A percentile compares a stretch with the other conserved stretches of the same genome.
These are phyloP conservation scores for Talaromyces funiculosus DNA, from an alignment of 2,329 filamentous ascomycete genomes.

Conservation along the genomic window DNA sequence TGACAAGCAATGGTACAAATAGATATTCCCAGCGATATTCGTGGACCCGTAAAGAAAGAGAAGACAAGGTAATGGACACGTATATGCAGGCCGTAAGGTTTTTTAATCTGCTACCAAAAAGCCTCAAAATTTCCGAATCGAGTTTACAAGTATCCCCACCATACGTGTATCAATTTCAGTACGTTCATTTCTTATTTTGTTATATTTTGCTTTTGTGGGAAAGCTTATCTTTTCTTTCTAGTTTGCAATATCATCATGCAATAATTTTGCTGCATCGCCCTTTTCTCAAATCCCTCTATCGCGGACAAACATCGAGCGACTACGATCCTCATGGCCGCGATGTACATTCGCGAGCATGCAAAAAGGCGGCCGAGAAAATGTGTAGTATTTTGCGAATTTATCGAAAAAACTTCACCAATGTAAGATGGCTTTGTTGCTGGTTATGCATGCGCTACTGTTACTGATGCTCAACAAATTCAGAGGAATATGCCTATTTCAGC, in stretches of 20 bases:
- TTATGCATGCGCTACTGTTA: too few species aligned
- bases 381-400: background rate
- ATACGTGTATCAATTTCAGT: background rate
- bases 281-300: background rate
- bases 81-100: too few species aligned
- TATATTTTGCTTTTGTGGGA: background rate
- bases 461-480: background rate
- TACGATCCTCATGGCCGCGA: background rate
- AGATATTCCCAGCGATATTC: too few species aligned
- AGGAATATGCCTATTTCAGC: background rate
- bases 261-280: slow-evolving; percentile 1
- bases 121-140: too few species aligned
- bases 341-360: background rate
- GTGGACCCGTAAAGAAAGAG: too few species aligned
- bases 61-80: too few species aligned
- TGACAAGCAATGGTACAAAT: too few species aligned
- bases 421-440: background rate
- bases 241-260: background rate
- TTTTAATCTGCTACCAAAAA: too few species aligned
- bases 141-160: too few species aligned
- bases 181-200: background rate
- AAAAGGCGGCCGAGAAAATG: background rate
- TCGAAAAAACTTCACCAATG: background rate
- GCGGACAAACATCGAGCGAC: background rate
- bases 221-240: background rate